Evolutionary conservation across 2,329 filamentous ascomycete genomes (phyloP), one percentile per base, ranked within the genome.

Genomic region (Pyrenophora teres): DNA sequence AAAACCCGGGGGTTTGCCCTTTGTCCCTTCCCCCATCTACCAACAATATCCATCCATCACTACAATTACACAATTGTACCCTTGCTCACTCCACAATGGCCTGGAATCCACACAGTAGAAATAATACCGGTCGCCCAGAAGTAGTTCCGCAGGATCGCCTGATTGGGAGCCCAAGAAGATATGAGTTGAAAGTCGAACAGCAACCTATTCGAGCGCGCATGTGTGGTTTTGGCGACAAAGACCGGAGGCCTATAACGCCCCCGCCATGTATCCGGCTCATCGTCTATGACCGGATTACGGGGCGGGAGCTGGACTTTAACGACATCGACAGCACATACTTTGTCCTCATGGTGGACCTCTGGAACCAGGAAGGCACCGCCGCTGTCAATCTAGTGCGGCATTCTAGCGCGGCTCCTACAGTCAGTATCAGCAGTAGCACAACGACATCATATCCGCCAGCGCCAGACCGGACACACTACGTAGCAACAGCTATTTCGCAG

Each of bases 171-270:
- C 3, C 19, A 10, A 42, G 46, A 19, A 30, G 16, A 36, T 52
- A 74, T 73, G 88, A 86, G 56, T 82, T 96, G 43, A 80, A 87
- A 60, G 90, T 97, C 54, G 86, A 90, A 61, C 94, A 99, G 77
- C 92, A 97, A 74, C 94, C 94, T 43, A 83, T 90, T 65, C 86
- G 94, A 65, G 94, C 94, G 60, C 89, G 94, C 56, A 97, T 97
- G 94, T 99, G 94, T 78, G 94, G 94, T 6, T 99, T 97, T 77
- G 94, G 94, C 57, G 94, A 99, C 79, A 99, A 96, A 89, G 94
- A 99, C 74, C 89, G 94, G 60, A 84, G 94, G 59, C 94, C 94
- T 21, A 97, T 99, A 64, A 97, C 94, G 23, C 93, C 94, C 12
- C 94, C 94, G 18, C 93, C 94, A 3, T 97, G 93, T 74, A 88